Conservation (phyloP, 192 early-diverging fungal species). For the Dissophora ornata region DNA sequence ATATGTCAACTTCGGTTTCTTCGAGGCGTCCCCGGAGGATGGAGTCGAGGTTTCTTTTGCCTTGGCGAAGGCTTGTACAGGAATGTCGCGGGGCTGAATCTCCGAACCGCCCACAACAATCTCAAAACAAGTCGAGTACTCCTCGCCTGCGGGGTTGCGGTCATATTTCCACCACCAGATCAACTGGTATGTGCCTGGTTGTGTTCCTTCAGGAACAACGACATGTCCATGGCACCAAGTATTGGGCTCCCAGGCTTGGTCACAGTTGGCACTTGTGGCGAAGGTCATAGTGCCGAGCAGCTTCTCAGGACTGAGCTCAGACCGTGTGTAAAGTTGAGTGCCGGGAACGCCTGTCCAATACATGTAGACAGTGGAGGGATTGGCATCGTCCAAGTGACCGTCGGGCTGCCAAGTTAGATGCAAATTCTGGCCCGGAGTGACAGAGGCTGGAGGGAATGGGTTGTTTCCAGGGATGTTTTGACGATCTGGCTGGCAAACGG, state of each 20-base stretch:
- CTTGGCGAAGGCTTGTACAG: neutral
- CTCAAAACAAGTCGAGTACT: slow-evolving; percentile 56
- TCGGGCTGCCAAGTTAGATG: slow-evolving; percentile 48
- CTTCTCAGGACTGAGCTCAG: slow-evolving; percentile 18
- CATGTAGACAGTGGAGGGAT: slow-evolving; percentile 31
- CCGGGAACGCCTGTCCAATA: slow-evolving; percentile 37
- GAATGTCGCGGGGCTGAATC: neutral
- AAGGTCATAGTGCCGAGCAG: slow-evolving; percentile 28
- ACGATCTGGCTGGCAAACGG: slow-evolving; percentile 35
- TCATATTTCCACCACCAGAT: slow-evolving; percentile 56
- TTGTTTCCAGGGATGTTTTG: slow-evolving; percentile 47
- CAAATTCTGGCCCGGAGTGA: slow-evolving; percentile 21
- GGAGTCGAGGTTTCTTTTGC: neutral
- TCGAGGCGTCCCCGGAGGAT: no score
- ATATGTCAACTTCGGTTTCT: neutral
- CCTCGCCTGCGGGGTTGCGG: slow-evolving; percentile 42
- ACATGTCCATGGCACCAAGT: slow-evolving; percentile 47
- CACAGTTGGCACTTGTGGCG: slow-evolving; percentile 34
- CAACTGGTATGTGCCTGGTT: slow-evolving; percentile 37
- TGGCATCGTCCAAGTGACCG: slow-evolving; percentile 30
- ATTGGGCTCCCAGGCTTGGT: slow-evolving; percentile 37
- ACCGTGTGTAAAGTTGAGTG: slow-evolving; percentile 13
- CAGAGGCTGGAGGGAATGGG: slow-evolving; percentile 21
- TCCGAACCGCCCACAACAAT: slow-evolving; percentile 12
- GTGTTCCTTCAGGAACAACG: slow-evolving; percentile 11